phyloP scores from a whole-genome alignment of 2,329 filamentous ascomycete genomes.

The Ascochyta pisi region DNA sequence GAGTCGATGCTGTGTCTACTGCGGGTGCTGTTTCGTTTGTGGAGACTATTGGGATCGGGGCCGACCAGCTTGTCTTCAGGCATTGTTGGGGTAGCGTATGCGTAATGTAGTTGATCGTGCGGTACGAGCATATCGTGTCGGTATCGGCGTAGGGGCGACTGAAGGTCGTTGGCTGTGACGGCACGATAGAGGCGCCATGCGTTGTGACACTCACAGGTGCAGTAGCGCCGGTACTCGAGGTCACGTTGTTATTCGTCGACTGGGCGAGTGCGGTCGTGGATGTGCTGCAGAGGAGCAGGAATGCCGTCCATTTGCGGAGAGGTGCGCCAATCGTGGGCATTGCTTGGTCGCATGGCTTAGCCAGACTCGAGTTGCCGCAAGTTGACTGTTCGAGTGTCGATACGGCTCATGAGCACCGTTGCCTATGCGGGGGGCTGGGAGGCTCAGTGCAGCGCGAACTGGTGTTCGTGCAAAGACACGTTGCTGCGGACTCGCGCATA shows the following conservation, averaged over 20 bases:
- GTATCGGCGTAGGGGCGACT: slow-evolving; percentile 34
- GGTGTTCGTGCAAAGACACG: slow-evolving; percentile 26
- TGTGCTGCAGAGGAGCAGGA: slow-evolving; percentile 45
- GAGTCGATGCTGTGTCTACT: slow-evolving; percentile 17
- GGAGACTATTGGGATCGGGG: slow-evolving; percentile 26
- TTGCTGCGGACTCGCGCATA: slow-evolving; percentile 16
- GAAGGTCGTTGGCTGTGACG: slow-evolving; percentile 20
- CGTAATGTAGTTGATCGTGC: slow-evolving; percentile 82
- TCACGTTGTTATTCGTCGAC: slow-evolving; percentile 42
- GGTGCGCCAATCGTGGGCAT: slow-evolving; percentile 49
- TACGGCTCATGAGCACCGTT: slow-evolving; percentile 6
- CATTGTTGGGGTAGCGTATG: slow-evolving; percentile 79
- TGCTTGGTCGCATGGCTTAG: slow-evolving; percentile 48
- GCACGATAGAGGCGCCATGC: slow-evolving; percentile 20
- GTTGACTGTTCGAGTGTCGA: slow-evolving; percentile 23
- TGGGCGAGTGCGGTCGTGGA: slow-evolving; percentile 35
- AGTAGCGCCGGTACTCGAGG: slow-evolving; percentile 30
- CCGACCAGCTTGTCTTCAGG: slow-evolving; percentile 66
- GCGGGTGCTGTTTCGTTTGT: slow-evolving; percentile 20
- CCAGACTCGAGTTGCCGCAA: slow-evolving; percentile 33
- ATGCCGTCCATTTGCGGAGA: slow-evolving; percentile 46
- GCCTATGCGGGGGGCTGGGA: slow-evolving; percentile 14
- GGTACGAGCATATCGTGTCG: slow-evolving; percentile 56
- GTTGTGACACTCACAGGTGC: slow-evolving; percentile 33
- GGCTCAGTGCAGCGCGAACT: slow-evolving; percentile 23